Conservation (phyloP, 495 filamentous ascomycete species). For the Penicillium steckii region DNA sequence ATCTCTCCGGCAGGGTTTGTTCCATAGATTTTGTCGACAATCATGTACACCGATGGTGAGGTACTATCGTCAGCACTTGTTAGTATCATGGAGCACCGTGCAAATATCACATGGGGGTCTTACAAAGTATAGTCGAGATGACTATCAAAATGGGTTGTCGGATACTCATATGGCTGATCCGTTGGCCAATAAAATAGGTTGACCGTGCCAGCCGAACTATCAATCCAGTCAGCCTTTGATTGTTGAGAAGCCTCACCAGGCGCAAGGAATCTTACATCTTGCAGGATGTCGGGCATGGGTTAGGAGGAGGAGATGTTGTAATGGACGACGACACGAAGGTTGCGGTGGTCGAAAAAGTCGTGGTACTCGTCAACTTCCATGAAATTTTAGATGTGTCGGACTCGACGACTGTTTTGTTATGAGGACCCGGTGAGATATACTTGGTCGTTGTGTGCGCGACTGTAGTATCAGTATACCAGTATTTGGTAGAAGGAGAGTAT, state of each 20-base stretch:
- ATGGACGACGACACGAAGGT: conserved; percentile 17
- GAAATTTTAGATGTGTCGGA: neutral
- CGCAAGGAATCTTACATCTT: conserved; percentile 10
- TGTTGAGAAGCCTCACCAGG: neutral
- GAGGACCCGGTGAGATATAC: neutral
- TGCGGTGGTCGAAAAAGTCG: neutral
- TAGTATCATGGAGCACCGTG: neutral
- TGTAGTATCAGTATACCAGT: neutral
- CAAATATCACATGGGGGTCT: neutral
- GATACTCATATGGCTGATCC: conserved; percentile 11
- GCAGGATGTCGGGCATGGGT: conserved; percentile 20
- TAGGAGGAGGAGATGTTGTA: conserved; percentile 10
- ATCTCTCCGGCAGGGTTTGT: conserved; percentile 17
- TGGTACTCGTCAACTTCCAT: neutral
- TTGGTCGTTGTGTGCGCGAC: neutral
- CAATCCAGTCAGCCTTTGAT: neutral
- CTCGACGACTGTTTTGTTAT: neutral
- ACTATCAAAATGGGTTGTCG: conserved; percentile 15
- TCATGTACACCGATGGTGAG: conserved; percentile 23
- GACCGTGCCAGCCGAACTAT: conserved; percentile 18
- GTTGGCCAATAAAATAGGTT: conserved; percentile 25
- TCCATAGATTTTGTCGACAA: conserved; percentile 17
- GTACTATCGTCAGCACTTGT: conserved; percentile 6
- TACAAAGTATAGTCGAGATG: conserved; percentile 21
- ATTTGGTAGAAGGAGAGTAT: neutral